Evolutionary conservation across 2,329 filamentous ascomycete species (phyloP), one percentile per base, ranked within the genome.

Genomic region (Neoascochyta sp.): DNA sequence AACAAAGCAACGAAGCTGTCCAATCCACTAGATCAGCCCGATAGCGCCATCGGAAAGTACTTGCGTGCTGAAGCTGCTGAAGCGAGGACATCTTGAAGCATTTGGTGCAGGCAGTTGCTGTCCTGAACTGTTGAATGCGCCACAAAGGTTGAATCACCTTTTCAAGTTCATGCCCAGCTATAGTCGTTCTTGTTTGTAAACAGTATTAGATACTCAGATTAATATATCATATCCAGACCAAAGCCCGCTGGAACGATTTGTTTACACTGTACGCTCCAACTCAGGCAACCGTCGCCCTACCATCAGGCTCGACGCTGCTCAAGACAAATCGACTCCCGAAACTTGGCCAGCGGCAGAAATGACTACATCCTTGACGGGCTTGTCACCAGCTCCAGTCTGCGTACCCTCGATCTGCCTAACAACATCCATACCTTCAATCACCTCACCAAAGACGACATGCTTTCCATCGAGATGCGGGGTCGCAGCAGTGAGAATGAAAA

Each of bases 401-500:
- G 76, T 74, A 58, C 92, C 94, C 66, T 96, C 92, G 57, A 96
- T 96, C 69, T 82, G 86, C 63, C 95, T 86, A 34, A 96, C 81
- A 14, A 96, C 86, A 62, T 96, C 90, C 56, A 95, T 69, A 0
- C 92, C 92, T 57, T 89, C 83, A 17, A 89, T 81, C 1, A 86
- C 88, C 24, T 90, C 75, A 1, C 92, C 92, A 60, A 98, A 98
- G 29, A 96, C 85, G 1, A 90, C 95, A 62, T 98, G 92, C 64
- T 95, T 94, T 41, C 83, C 81, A 60, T 96, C 92, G 30, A 96
- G 67, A 89, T 90, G 96, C 6, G 88, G 83, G 42, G 90, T 88
- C 67, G 93, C 93, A 64, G 95, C 92, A 1, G 89, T 95, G 1
- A 92, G 95, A 47, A 98, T 95, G 56, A 96, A 98, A 62, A 98